phyloP scores from a whole-genome alignment of 225 moss, liverwort and hornwort species.

The Rhytidiadelphus loreus region DNA sequence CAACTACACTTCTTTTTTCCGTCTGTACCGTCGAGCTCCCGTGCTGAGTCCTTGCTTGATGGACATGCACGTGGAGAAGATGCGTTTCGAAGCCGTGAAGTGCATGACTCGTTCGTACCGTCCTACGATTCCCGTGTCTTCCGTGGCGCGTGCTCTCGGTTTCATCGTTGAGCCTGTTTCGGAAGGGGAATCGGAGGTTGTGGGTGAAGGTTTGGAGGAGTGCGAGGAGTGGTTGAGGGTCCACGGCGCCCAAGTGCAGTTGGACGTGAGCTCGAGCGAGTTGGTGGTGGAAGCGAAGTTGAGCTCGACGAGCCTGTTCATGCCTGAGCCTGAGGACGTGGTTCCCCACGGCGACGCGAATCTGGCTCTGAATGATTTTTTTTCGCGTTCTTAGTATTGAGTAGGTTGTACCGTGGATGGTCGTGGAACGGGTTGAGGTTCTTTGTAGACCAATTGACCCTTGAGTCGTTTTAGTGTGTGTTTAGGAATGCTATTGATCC shows the following conservation, averaged over 20 bases:
- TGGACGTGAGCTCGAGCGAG: constrained; percentile 50
- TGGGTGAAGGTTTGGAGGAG: constrained; percentile 76
- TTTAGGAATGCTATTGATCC: constrained; percentile 1
- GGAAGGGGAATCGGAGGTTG: constrained; percentile 40
- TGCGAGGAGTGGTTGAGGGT: constrained; percentile 91
- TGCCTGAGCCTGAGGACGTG: constrained; percentile 95
- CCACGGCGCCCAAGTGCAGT: constrained; percentile 76
- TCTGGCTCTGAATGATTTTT: constrained; percentile 91
- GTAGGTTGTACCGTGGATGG: background rate
- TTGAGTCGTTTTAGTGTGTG: background rate
- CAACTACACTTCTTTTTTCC: constrained; percentile 91
- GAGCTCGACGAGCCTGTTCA: constrained; percentile 64
- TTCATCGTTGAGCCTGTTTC: constrained; percentile 19
- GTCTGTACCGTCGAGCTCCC: constrained; percentile 85
- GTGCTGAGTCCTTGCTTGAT: constrained; percentile 88
- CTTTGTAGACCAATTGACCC: background rate
- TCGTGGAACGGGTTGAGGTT: background rate
- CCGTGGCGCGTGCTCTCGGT: constrained; percentile 56
- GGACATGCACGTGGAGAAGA: constrained; percentile 89
- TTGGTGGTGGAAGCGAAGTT: constrained; percentile 74
- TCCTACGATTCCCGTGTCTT: constrained; percentile 67
- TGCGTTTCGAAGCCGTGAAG: constrained; percentile 89
- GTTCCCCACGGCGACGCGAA: constrained; percentile 97
- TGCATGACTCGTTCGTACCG: constrained; percentile 97
- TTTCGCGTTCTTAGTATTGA: constrained; percentile 45